Evolutionary conservation across 2,329 filamentous ascomycete species (phyloP).

Genomic region (Alternaria infectoria): DNA sequence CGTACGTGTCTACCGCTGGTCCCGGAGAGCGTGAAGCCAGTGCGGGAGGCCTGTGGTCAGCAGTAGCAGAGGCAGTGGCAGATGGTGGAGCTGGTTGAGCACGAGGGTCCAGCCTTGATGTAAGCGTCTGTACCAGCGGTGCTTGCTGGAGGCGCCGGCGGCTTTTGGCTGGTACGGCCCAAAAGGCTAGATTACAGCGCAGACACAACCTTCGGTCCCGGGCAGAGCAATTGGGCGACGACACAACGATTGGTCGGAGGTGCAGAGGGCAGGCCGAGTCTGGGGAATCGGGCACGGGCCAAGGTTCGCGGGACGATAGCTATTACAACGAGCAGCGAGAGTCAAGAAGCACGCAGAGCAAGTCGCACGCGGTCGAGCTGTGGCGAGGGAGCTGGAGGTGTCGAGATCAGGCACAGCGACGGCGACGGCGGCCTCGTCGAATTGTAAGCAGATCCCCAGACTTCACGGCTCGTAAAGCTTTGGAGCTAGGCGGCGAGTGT

Average conservation of each 20-base stretch:
- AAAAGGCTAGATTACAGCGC: slow-evolving; percentile 32
- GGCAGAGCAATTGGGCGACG: slow-evolving; percentile 34
- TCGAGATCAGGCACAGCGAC: slow-evolving; percentile 12
- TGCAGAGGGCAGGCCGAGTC: slow-evolving; percentile 11
- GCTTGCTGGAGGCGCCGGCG: slow-evolving; percentile 26
- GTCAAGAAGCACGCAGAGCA: slow-evolving; percentile 8
- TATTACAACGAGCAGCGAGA: slow-evolving; percentile 1
- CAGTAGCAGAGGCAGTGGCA: slow-evolving; percentile 13
- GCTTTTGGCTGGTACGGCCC: slow-evolving; percentile 22
- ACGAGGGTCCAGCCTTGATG: slow-evolving; percentile 22
- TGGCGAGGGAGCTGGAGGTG: slow-evolving; percentile 14
- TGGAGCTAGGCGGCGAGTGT: slow-evolving; percentile 21
- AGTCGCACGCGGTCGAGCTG: slow-evolving; percentile 16
- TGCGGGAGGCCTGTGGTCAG: slow-evolving; percentile 8
- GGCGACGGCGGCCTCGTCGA: slow-evolving; percentile 21
- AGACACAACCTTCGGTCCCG: slow-evolving; percentile 35
- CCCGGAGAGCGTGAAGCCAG: slow-evolving; percentile 19
- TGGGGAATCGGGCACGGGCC: slow-evolving; percentile 20
- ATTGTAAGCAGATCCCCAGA: slow-evolving; percentile 40
- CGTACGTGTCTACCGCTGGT: slow-evolving; percentile 21
- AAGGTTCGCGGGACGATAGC: slow-evolving; percentile 19
- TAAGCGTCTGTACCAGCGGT: slow-evolving; percentile 17
- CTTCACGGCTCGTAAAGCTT: slow-evolving; percentile 29
- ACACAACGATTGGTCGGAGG: slow-evolving; percentile 35
- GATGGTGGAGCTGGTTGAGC: slow-evolving; percentile 13